A percentile compares a stretch with the other conserved stretches of the same genome.
Conservation (phyloP, 2,329 filamentous ascomycete genomes). For the Cladosporium sp. region DNA sequence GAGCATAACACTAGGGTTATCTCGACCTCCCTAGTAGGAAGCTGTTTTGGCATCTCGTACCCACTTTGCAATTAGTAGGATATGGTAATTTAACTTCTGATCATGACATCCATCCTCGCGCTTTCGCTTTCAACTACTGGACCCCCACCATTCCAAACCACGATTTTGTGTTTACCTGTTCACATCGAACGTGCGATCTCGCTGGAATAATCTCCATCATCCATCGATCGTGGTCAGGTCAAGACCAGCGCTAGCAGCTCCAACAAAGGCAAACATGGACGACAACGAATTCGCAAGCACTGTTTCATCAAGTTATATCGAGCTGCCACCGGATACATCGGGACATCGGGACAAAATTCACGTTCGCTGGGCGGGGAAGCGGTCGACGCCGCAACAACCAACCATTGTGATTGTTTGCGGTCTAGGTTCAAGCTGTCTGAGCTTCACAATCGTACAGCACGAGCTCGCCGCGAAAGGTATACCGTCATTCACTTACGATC, state of each 20-base stretch:
- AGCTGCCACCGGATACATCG: not conserved
- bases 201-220: too few relatives aligned
- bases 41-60: not conserved
- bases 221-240: too few relatives aligned
- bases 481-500: not conserved
- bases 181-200: too few relatives aligned
- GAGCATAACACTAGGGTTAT: not conserved
- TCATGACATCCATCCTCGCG: not conserved
- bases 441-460: not conserved
- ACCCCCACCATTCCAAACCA: not conserved
- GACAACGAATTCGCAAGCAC: not conserved
- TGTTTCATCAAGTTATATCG: not conserved
- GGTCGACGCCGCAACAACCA: not conserved
- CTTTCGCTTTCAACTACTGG: not conserved
- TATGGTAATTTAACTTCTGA: not conserved
- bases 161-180: not conserved
- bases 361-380: not conserved
- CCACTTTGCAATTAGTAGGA: not conserved
- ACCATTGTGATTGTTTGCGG: not conserved
- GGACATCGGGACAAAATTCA: not conserved
- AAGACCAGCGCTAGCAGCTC: too few relatives aligned
- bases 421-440: not conserved
- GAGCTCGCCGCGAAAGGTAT: not conserved
- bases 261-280: too few relatives aligned
- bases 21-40: not conserved